These are phyloP conservation scores for Panicum virgatum DNA, from an alignment of 202 grass and related monocot species.

Conservation along the genomic window DNA sequence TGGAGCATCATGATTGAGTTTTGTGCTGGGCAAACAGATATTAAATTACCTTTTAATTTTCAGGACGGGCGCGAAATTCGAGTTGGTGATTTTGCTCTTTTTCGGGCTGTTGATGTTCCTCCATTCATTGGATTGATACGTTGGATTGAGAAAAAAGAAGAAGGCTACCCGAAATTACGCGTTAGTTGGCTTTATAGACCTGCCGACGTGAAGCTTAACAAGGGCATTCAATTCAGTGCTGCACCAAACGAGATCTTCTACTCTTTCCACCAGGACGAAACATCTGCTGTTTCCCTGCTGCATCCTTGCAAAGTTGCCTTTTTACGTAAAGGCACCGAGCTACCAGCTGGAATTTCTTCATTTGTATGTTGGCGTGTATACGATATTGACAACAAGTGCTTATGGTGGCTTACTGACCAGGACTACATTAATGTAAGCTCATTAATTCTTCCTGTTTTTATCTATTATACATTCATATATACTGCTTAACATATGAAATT, in stretches of 20 bases:
- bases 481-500: not conserved
- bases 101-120: conserved; percentile 67
- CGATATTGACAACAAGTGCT: too few species aligned
- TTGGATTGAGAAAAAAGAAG: conserved; percentile 67
- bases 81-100: conserved; percentile 82
- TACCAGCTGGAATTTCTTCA: too few species aligned
- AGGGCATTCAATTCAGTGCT: conserved; percentile 58
- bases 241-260: conserved; percentile 94
- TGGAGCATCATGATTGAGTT: not conserved
- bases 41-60: conserved; percentile 27
- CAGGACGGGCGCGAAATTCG: conserved; percentile 83
- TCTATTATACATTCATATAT: conserved; percentile 3
- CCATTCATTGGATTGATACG: conserved; percentile 93
- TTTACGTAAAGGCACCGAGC: too few species aligned
- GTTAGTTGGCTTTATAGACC: conserved; percentile 94
- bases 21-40: not conserved
- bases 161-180: conserved; percentile 59
- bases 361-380: too few species aligned
- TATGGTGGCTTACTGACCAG: too few species aligned
- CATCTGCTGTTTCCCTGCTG: too few species aligned
- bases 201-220: conserved; percentile 77
- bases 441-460: conserved; percentile 1
- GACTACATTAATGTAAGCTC: too few species aligned
- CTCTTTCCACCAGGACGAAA: too few species aligned
- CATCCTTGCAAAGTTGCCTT: too few species aligned